Evolutionary conservation across 106 monocot genomes (phyloP).

Genomic region (Dendrobium officinale): DNA sequence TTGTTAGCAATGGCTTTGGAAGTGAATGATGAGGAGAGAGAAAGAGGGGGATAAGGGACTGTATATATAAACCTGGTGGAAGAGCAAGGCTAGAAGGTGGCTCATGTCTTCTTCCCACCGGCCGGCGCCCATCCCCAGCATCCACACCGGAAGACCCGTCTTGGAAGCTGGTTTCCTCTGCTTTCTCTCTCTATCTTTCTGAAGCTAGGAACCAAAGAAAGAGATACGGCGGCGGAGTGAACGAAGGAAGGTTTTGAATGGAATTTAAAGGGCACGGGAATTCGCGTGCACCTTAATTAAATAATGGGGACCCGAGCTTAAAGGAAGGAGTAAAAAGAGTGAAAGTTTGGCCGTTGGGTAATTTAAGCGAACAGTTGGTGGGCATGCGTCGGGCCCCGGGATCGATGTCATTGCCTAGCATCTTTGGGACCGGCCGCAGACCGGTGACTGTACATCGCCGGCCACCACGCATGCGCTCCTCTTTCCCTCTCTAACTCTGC

Average conservation of each 20-base stretch:
- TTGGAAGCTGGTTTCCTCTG: background rate
- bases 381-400: background rate
- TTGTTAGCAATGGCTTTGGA: too few relatives aligned
- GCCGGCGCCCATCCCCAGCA: constrained; percentile 29
- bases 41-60: background rate
- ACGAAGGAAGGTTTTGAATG: too few relatives aligned
- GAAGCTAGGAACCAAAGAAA: too few relatives aligned
- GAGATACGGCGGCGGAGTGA: background rate
- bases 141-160: constrained; percentile 51
- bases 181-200: constrained; percentile 9
- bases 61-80: constrained; percentile 21
- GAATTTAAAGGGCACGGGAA: constrained; percentile 4
- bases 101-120: constrained; percentile 27
- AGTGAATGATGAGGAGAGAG: background rate
- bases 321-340: background rate
- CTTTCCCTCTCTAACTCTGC: background rate
- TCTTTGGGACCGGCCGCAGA: constrained; percentile 3
- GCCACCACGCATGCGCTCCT: background rate
- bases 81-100: constrained; percentile 19
- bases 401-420: background rate
- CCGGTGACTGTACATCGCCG: background rate
- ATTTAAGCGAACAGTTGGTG: background rate
- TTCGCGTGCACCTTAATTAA: background rate
- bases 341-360: background rate
- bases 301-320: background rate